Base-by-base conservation (phyloP, 192 early-diverging fungal genomes). In the Podila verticillata region DNA sequence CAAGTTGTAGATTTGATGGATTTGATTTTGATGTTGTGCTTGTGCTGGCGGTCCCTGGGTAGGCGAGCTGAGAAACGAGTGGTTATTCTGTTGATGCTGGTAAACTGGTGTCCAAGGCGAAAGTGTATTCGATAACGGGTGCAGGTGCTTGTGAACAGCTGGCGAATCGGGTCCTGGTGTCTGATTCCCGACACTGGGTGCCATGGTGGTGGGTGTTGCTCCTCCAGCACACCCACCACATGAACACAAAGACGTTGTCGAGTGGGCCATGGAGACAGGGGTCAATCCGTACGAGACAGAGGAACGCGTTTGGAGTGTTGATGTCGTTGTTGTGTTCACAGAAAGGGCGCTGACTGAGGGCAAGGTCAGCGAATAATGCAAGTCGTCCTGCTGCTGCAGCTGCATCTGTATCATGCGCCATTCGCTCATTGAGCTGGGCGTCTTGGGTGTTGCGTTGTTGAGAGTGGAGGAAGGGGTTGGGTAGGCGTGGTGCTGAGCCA, bases 361-460 rank as follows among this genome's bases (percentile, higher is more conserved):
- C 10, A 63, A 29, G 0, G 60, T 47, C 0, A 75, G 54, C 5
- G 74, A 64, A 36, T 65, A 65, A 44, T 69, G 61, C 7, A 75
- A 26, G 26, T 75, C 74, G 20, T 75, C 74, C 48, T 75, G 74
- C 57, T 75, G 73, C 48, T 75, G 73, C n/a, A 75, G 39, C 44
- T 75, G 74, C 56, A 75, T 63, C 54, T 75, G 74, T 66, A 75
- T 75, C 74, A 75, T 75, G 0, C 74, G 61, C 74, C 74, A 75
- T 56, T 75, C 74, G 12, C 39, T 68, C 66, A 69, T 69, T 1
- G 74, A 69, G 4, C 62, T 24, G 48, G 74, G 67, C 4, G 74
- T 69, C 15, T 63, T 68, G 15, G 66, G 66, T 5, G 67, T 75
- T 44, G 67, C 0, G 51, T 51, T 22, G 65, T 24, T 24, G 31